Conservation (phyloP, 1,139 yeast species). For the Yamadazyma sp. region DNA sequence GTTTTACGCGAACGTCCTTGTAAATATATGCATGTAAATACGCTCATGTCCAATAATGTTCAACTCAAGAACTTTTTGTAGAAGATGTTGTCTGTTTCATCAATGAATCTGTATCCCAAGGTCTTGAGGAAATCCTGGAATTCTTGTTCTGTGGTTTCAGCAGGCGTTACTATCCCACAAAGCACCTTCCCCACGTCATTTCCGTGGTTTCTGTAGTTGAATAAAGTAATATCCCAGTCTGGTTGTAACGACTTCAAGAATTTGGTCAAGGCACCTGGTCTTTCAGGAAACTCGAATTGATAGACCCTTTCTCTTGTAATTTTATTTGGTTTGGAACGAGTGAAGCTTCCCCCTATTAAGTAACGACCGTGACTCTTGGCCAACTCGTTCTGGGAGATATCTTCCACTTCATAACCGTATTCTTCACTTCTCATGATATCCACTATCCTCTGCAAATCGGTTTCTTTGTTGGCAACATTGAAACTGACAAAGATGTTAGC, state of each 20-base stretch:
- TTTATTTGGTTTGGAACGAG: conserved; percentile 21
- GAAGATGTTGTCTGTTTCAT: conserved; percentile 82
- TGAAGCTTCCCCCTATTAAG: conserved; percentile 74
- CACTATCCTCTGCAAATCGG: conserved; percentile 46
- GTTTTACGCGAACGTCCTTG: not conserved
- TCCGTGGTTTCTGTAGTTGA: conserved; percentile 97
- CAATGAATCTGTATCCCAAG: conserved; percentile 74
- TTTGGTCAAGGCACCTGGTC: conserved; percentile 88
- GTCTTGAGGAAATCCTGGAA: conserved; percentile 68
- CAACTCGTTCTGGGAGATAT: conserved; percentile 87
- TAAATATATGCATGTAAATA: conserved; percentile 6
- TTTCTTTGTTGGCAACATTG: conserved; percentile 71
- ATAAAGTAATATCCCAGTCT: conserved; percentile 89
- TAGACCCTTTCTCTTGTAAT: conserved; percentile 73
- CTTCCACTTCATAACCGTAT: conserved; percentile 64
- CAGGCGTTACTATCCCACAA: conserved; percentile 87
- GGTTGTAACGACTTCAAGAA: conserved; percentile 71
- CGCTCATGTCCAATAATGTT: too few relatives aligned
- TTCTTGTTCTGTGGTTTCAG: conserved; percentile 56
- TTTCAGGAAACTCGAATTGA: conserved; percentile 93
- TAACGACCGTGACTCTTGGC: conserved; percentile 97
- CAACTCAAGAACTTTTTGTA: conserved; percentile 67
- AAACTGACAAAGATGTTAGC: conserved; percentile 90
- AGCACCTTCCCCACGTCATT: conserved; percentile 90
- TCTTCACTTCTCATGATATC: conserved; percentile 37